Evolutionary conservation across 1,284 basidiomycete species (phyloP).

Genomic region (Microbotryum scabiosae): DNA sequence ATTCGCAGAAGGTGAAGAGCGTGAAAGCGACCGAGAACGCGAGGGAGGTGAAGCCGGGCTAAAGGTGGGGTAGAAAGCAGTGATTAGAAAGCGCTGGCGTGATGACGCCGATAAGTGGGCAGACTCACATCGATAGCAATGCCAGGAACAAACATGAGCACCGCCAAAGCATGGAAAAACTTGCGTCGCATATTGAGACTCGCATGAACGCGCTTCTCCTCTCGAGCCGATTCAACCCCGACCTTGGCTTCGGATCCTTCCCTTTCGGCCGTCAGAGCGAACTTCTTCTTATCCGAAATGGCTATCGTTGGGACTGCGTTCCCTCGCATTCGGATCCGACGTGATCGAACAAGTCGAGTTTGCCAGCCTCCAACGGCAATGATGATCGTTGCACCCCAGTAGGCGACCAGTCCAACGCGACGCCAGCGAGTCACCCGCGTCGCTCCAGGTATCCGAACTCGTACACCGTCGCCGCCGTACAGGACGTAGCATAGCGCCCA

Average conservation of each 20-base stretch:
- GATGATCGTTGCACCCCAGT: conserved; percentile 73
- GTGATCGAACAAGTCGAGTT: conserved; percentile 66
- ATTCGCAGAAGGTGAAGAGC: conserved; percentile 89
- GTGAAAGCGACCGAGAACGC: conserved; percentile 90
- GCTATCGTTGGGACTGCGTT: conserved; percentile 1
- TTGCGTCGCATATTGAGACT: conserved; percentile 91
- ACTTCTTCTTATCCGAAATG: conserved; percentile 7
- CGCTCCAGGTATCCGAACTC: neutral
- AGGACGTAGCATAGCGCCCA: conserved; percentile 59
- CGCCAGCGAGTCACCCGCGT: conserved; percentile 54
- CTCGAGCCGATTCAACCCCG: conserved; percentile 28
- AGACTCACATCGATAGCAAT: conserved; percentile 78
- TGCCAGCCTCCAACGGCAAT: conserved; percentile 90
- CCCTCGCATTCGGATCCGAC: conserved; percentile 47
- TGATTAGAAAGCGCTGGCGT: neutral
- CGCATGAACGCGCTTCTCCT: conserved; percentile 42
- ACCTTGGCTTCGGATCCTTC: conserved; percentile 3
- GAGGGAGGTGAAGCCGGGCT: conserved; percentile 94
- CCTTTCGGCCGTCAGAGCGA: neutral
- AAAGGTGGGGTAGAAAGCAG: neutral
- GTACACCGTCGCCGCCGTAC: conserved; percentile 56
- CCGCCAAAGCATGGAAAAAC: conserved; percentile 92
- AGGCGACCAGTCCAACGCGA: conserved; percentile 66
- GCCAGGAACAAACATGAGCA: conserved; percentile 91
- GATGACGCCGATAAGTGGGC: conserved; percentile 17